Evolutionary conservation across 176 grass and related monocot species (phyloP).

Genomic region (Puya raimondii): DNA sequence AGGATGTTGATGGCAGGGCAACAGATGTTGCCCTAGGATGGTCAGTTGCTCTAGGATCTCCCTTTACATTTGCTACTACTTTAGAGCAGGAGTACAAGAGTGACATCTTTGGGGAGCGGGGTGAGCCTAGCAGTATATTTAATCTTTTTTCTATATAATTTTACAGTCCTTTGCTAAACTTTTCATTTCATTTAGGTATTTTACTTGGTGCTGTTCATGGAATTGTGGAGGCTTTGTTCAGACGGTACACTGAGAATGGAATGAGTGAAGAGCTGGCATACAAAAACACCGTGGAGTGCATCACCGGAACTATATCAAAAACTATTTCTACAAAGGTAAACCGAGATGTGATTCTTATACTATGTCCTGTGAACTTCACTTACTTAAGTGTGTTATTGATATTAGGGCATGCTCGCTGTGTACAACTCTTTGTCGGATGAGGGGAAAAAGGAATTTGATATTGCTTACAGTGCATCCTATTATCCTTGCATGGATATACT

Average conservation of each 20-base stretch:
- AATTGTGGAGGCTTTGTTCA: slow-evolving; percentile 67
- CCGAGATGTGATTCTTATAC: neutral
- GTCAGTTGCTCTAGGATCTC: slow-evolving; percentile 74
- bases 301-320: slow-evolving; percentile 68
- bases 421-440: slow-evolving; percentile 54
- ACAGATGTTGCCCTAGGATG: slow-evolving; percentile 78
- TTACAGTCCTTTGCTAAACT: slow-evolving; percentile 5
- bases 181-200: slow-evolving; percentile 36
- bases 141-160: neutral
- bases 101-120: slow-evolving; percentile 77
- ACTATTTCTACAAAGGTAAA: slow-evolving; percentile 69
- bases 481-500: slow-evolving; percentile 77
- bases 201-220: slow-evolving; percentile 61
- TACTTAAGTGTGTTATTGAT: neutral
- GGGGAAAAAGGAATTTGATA: slow-evolving; percentile 60
- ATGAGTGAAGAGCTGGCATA: slow-evolving; percentile 59
- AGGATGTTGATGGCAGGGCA: slow-evolving; percentile 85
- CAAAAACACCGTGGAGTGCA: slow-evolving; percentile 67
- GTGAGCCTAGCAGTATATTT: slow-evolving; percentile 13
- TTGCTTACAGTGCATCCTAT: slow-evolving; percentile 58
- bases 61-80: slow-evolving; percentile 77
- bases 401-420: slow-evolving; percentile 61
- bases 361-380: neutral
- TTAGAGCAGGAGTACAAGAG: slow-evolving; percentile 72
- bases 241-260: slow-evolving; percentile 71